Base-by-base conservation (phyloP, 1,284 basidiomycete species). In the Butyriboletus appendiculatus region DNA sequence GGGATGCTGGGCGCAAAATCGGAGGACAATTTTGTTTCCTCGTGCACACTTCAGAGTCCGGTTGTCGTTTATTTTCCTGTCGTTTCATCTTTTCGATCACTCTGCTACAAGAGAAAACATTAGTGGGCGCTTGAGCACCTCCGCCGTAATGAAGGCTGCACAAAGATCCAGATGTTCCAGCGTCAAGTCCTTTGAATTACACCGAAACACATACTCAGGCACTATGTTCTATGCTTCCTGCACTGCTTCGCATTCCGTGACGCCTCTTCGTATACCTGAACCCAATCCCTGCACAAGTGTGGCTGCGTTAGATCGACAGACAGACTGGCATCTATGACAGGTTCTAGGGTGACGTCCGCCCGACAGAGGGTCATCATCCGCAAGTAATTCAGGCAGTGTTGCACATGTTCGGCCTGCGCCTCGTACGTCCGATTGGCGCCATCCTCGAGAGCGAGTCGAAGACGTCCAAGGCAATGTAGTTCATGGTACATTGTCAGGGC, bases 261-360 rank as follows among this genome's bases (percentile, higher is more conserved):
- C 2, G 65, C 58, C 30, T 67, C 65, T 11, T 65, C 53, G 57
- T 77, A 80, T n/a, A 76, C 69, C 48, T 70, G 65, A 35, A 64
- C 64, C 81, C 79, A 81, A 60, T 82, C 77, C 45, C 69, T 66
- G 56, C 81, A 82, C 33, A 75, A 61, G 57, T 79, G 79, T 16
- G 73, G 75, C 62, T 64, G 56, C 73, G 63, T 48, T 73, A 69
- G 45, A 61, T 65, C 45, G 69, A 68, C 62, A 15, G 55, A 68
- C 49, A 79, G 75, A 60, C 76, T 73, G n/a, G 69, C 61, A 51
- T 62, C 45, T 26, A 66, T 34, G 18, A 68, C 66, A 0, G 62
- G 59, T 38, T 76, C 75, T 15, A 75, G 56, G 5, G 65, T 67
- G 15, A 65, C 59, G 47, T 74, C 72, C 8, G 75, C 69, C 12